These are phyloP conservation scores for Calonectria pauciramosa DNA, from an alignment of 2,329 filamentous ascomycete species.

Conservation along the genomic window DNA sequence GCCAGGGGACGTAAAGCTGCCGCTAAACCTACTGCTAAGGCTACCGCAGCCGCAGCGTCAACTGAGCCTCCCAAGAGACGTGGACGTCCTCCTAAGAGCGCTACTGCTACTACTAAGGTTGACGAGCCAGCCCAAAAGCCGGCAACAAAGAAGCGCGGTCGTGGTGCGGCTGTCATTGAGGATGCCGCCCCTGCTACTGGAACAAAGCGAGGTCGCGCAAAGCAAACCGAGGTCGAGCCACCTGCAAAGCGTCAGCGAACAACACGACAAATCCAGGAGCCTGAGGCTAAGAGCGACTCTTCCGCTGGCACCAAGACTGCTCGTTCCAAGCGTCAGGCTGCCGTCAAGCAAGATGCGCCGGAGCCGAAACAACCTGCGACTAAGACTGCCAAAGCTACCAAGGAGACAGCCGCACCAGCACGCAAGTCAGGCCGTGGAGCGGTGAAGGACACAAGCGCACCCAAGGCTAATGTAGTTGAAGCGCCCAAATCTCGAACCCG, in stretches of 20 bases:
- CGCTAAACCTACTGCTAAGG: constrained; percentile 16
- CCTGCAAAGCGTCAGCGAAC: constrained; percentile 37
- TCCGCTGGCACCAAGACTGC: neutral
- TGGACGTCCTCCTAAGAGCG: constrained; percentile 36
- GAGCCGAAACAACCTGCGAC: neutral
- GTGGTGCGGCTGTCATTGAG: constrained; percentile 18
- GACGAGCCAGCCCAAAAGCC: constrained; percentile 20
- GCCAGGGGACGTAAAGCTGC: constrained; percentile 30
- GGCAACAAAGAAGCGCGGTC: constrained; percentile 37
- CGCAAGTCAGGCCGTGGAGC: constrained; percentile 1
- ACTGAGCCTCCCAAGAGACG: constrained; percentile 35
- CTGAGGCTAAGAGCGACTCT: neutral
- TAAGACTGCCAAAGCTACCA: neutral
- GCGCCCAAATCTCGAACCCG: constrained; percentile 2
- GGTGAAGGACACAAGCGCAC: neutral
- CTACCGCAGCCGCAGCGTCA: neutral
- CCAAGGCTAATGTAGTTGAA: neutral
- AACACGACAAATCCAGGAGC: constrained; percentile 28
- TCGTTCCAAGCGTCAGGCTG: neutral
- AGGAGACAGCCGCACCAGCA: neutral
- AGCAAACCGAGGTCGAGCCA: constrained; percentile 32
- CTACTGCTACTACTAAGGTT: neutral
- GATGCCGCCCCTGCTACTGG: constrained; percentile 4
- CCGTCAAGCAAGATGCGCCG: neutral
- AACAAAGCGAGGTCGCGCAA: constrained; percentile 37